Conservation (phyloP, 1,139 yeast species). For the Candida tunisiensis region DNA sequence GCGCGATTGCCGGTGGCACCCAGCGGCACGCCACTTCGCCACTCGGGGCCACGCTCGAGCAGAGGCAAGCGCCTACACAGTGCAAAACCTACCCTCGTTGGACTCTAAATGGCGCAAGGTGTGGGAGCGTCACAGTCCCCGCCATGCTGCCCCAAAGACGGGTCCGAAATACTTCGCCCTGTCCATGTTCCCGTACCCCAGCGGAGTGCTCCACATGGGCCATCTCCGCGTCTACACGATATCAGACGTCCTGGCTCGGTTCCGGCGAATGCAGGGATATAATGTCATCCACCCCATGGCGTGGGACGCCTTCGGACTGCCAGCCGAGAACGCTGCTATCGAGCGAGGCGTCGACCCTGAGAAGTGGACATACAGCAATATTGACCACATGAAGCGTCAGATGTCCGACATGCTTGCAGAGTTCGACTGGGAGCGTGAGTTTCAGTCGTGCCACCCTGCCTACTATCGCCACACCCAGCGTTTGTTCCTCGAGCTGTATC, state of each 20-base stretch:
- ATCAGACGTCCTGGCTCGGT: slow-evolving; percentile 70
- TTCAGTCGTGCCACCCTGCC: slow-evolving; percentile 75
- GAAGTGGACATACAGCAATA: slow-evolving; percentile 67
- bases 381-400: slow-evolving; percentile 69
- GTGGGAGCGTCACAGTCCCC: slow-evolving; percentile 12
- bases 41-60: too few relatives aligned
- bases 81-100: slow-evolving; percentile 2
- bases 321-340: slow-evolving; percentile 96
- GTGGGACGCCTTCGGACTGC: slow-evolving; percentile 97
- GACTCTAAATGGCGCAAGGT: slow-evolving; percentile 17
- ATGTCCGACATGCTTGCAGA: slow-evolving; percentile 64
- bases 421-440: slow-evolving; percentile 88
- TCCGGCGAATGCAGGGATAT: slow-evolving; percentile 57
- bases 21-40: too few relatives aligned
- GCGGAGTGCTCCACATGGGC: slow-evolving; percentile 85
- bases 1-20: too few relatives aligned
- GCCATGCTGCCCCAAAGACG: slow-evolving; percentile 6
- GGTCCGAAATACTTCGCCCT: slow-evolving; percentile 43
- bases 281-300: slow-evolving; percentile 94
- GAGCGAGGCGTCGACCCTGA: slow-evolving; percentile 69
- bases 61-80: not conserved
- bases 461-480: slow-evolving; percentile 90
- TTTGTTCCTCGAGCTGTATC: slow-evolving; percentile 53
- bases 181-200: slow-evolving; percentile 93
- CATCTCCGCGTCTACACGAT: slow-evolving; percentile 87